Percentiles rank a stretch among this genome's conserved stretches.
Evolutionary conservation across 257 asterid species (phyloP).

Genomic region (Salvia miltiorrhiza): DNA sequence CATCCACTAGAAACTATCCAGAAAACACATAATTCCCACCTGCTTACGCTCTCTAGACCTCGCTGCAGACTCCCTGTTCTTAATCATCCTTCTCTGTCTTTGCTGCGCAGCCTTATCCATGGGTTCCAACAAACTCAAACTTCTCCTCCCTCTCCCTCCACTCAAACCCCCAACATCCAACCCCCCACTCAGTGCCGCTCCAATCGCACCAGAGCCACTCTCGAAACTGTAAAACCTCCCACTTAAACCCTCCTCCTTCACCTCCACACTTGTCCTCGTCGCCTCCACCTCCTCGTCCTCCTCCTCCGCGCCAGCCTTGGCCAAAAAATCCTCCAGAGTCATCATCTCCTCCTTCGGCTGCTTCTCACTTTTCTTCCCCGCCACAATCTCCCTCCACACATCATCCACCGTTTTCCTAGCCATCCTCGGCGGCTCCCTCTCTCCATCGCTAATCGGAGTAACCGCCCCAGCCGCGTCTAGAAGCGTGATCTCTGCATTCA

Average conservation of each 20-base stretch:
- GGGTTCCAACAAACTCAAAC: constrained; percentile 67
- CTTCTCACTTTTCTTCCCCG: constrained; percentile 54
- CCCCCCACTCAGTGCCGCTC: constrained; percentile 29
- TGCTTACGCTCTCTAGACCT: constrained; percentile 98
- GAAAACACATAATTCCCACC: constrained; percentile 36
- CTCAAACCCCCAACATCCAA: constrained; percentile 38
- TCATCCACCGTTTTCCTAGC: constrained; percentile 80
- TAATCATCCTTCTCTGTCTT: constrained; percentile 85
- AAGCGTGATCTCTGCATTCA: constrained; percentile 49
- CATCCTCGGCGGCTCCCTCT: constrained; percentile 34
- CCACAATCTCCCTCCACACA: constrained; percentile 94
- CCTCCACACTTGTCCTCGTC: constrained; percentile 29
- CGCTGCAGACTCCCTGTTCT: constrained; percentile 97
- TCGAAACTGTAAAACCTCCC: constrained; percentile 22
- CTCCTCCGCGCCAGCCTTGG: constrained; percentile 64
- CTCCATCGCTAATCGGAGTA: constrained; percentile 41
- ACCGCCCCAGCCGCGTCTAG: constrained; percentile 56
- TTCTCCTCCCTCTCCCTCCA: constrained; percentile 54
- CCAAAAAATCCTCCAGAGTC: constrained; percentile 90
- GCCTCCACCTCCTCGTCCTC: constrained; percentile 1
- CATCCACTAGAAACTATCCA: background rate
- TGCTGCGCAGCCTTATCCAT: constrained; percentile 72
- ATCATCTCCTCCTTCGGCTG: constrained; percentile 64
- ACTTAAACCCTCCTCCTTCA: constrained; percentile 44
- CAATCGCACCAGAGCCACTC: constrained; percentile 28